Evolutionary conservation across 2,329 filamentous ascomycete species (phyloP).

Genomic region (Fusarium incarnatum): DNA sequence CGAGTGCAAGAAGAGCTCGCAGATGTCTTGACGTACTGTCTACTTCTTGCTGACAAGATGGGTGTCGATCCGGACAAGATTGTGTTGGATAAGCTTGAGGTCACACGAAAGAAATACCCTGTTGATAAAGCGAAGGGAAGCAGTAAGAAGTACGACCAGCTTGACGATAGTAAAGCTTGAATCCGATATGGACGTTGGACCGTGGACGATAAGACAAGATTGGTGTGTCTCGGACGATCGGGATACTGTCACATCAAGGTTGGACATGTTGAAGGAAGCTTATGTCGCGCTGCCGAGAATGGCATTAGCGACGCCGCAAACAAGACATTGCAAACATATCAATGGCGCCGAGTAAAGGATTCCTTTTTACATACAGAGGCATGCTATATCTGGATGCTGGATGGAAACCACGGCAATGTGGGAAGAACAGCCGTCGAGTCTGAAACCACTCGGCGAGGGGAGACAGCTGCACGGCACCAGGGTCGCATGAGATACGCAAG

Average conservation of each 20-base stretch:
- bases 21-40: background rate
- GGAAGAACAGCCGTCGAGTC: too few relatives aligned
- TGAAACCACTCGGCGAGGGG: too few relatives aligned
- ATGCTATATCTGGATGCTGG: too few relatives aligned
- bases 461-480: too few relatives aligned
- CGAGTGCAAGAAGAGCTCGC: background rate
- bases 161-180: background rate
- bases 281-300: too few relatives aligned
- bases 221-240: rapidly evolving
- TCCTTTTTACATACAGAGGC: rapidly evolving
- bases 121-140: background rate
- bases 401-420: too few relatives aligned
- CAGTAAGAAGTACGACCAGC: background rate
- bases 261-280: too few relatives aligned
- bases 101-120: background rate
- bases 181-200: rapidly evolving
- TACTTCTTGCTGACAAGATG: background rate
- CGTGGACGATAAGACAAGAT: too few relatives aligned
- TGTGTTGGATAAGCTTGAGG: background rate
- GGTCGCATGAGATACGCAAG: too few relatives aligned
- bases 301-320: rapidly evolving
- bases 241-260: background rate
- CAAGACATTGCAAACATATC: too few relatives aligned
- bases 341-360: too few relatives aligned
- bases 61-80: background rate